Evolutionary conservation across 2,329 filamentous ascomycete genomes (phyloP).

Genomic region (Tolypocladium endophyticum): DNA sequence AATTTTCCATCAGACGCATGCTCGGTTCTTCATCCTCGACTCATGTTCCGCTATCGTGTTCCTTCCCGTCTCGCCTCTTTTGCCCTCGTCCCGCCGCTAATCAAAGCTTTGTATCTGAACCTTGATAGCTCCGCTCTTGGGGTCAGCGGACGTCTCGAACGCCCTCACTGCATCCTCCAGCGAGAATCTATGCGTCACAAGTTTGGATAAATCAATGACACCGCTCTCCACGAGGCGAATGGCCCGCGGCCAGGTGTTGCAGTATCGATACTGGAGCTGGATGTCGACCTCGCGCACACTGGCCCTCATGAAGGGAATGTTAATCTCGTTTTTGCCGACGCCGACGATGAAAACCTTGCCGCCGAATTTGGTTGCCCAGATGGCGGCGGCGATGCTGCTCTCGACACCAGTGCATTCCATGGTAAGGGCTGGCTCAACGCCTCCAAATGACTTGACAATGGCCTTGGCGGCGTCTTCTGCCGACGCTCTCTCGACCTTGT

Average conservation of each 20-base stretch:
- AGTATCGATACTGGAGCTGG: slow-evolving; percentile 94
- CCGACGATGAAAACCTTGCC: slow-evolving; percentile 96
- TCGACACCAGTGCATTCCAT: slow-evolving; percentile 95
- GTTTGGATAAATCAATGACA: slow-evolving; percentile 66
- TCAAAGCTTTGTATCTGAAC: slow-evolving; percentile 73
- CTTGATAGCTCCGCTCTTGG: slow-evolving; percentile 93
- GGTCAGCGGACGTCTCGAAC: slow-evolving; percentile 79
- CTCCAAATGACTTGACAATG: slow-evolving; percentile 57
- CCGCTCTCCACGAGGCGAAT: slow-evolving; percentile 80
- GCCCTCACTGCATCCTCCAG: slow-evolving; percentile 83
- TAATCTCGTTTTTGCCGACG: slow-evolving; percentile 91
- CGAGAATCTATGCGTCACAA: slow-evolving; percentile 81
- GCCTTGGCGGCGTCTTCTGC: slow-evolving; percentile 66
- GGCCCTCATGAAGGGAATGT: slow-evolving; percentile 87
- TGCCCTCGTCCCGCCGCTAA: neutral
- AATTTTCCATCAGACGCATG: neutral
- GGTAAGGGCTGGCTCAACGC: slow-evolving; percentile 68
- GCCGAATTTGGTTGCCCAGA: slow-evolving; percentile 87
- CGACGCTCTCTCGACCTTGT: slow-evolving; percentile 59
- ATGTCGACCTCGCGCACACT: slow-evolving; percentile 88
- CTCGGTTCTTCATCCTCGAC: no score
- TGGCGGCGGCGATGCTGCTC: slow-evolving; percentile 73
- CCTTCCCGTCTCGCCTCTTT: neutral
- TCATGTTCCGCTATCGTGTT: neutral
- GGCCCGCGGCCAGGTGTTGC: slow-evolving; percentile 90